Base-by-base conservation (phyloP, 805 yeast genomes). In the Wickerhamiella slavikovae region DNA sequence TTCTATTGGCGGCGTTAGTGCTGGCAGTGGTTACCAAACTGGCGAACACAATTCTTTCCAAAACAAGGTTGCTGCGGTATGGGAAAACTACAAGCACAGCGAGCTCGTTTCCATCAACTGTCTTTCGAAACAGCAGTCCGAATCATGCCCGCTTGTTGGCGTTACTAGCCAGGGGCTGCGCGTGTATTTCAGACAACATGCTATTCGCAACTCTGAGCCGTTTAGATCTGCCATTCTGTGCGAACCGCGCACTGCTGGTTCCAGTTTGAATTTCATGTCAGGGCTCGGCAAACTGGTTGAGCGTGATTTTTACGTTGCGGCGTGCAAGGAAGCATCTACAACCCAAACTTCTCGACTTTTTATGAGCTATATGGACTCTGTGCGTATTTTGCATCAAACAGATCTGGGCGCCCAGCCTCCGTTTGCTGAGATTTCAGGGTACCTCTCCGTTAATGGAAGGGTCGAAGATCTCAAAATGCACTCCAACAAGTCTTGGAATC, bases 331-430 rank as follows among this genome's bases (percentile, higher is more conserved):
- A 24, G 28, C 21, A 24, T 31, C 17, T 14, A 36, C 42, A 16
- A 35, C 38, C 7, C 29, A 36, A 4, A 44, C 45, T 4, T 52
- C 65, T 35, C 62, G 64, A 31, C 51, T 79, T 15, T 80, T 76
- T 48, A 71, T 75, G 3, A 62, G 85, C 27, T 73, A 80, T 6
- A 74, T 89, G 5, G 94, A 89, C 49, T 72, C 78, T 44, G 93
- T 94, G 4, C 44, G 58, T 25, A 61, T 76, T 24, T 55, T 80
- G 37, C 80, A 79, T 44, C 71, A 71, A 38, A 69, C 70, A 34
- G 69, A 68, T 24, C 24, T 36, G 27, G 39, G 41, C 11, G 27
- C 36, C 35, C 68, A 67, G 14, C 38, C 42, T 11, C 29, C 42
- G 10, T 31, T 40, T 35, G 38, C 40, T 12, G 44, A 49, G 42